These are phyloP conservation scores for Clathrospora elynae DNA, from an alignment of 2,329 filamentous ascomycete species.

Conservation along the genomic window DNA sequence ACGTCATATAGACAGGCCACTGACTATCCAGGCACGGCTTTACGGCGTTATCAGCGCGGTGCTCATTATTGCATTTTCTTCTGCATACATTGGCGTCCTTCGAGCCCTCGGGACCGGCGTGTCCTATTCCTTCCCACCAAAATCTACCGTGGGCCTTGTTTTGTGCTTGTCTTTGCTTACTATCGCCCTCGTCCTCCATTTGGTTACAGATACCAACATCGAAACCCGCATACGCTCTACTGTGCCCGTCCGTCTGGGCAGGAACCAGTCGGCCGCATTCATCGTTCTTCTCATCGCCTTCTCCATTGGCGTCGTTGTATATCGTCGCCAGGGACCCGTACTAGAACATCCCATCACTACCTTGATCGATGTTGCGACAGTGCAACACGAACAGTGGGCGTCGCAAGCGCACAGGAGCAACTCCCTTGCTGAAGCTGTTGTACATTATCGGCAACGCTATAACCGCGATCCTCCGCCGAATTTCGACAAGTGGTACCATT, in stretches of 20 bases:
- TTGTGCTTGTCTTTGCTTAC: constrained; percentile 39
- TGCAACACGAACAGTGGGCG: constrained; percentile 57
- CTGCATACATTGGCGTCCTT: constrained; percentile 43
- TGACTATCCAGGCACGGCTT: constrained; percentile 36
- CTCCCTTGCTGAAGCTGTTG: constrained; percentile 56
- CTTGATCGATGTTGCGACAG: constrained; percentile 57
- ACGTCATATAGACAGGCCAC: not conserved
- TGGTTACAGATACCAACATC: constrained; percentile 38
- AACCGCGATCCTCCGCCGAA: constrained; percentile 61
- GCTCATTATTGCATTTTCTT: constrained; percentile 41
- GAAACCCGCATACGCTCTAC: constrained; percentile 36
- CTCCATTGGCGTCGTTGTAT: constrained; percentile 38
- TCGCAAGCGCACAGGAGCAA: constrained; percentile 55
- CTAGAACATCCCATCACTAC: constrained; percentile 61
- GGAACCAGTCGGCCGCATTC: constrained; percentile 39
- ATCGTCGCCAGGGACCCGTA: constrained; percentile 49
- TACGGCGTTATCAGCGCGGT: constrained; percentile 44
- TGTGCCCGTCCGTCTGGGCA: constrained; percentile 39
- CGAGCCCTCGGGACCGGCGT: constrained; percentile 40
- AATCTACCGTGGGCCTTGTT: constrained; percentile 38
- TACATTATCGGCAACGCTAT: constrained; percentile 59
- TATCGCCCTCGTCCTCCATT: constrained; percentile 38
- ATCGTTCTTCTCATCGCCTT: constrained; percentile 51
- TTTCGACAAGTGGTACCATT: constrained; percentile 65
- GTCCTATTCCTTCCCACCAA: constrained; percentile 43